phyloP scores from a whole-genome alignment of 1,139 yeast species.

The Lodderomyces theae region DNA sequence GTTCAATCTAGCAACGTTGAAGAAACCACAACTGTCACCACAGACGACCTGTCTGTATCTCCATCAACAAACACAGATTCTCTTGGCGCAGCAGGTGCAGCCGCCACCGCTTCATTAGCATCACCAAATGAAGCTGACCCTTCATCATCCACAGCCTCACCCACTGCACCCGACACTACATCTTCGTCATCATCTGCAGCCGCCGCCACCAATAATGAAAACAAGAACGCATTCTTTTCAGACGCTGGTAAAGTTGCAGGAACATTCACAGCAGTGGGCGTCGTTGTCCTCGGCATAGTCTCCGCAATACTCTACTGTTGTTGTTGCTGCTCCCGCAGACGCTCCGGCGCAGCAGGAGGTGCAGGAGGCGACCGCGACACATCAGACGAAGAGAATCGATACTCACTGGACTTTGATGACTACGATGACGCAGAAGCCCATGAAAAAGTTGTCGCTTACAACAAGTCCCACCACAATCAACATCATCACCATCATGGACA shows the following conservation, averaged over 20 bases:
- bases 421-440: slow-evolving; percentile 13
- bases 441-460: slow-evolving; percentile 19
- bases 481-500: not conserved
- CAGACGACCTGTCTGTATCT: slow-evolving; percentile 14
- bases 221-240: slow-evolving; percentile 43
- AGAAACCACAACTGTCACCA: slow-evolving; percentile 2
- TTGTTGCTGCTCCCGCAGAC: slow-evolving; percentile 24
- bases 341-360: not conserved
- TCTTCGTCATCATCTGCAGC: slow-evolving; percentile 4
- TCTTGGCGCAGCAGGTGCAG: not conserved
- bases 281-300: slow-evolving; percentile 46
- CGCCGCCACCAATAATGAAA: not conserved
- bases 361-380: slow-evolving; percentile 14
- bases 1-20: slow-evolving; percentile 9
- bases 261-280: slow-evolving; percentile 66
- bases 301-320: slow-evolving; percentile 36
- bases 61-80: slow-evolving; percentile 8
- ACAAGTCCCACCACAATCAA: slow-evolving; percentile 10
- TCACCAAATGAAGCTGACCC: too few relatives aligned
- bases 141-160: not conserved
- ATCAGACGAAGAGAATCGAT: slow-evolving; percentile 41
- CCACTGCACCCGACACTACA: not conserved
- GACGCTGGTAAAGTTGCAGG: slow-evolving; percentile 70
- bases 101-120: not conserved
- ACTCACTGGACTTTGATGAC: slow-evolving; percentile 27